Base-by-base conservation (phyloP, 1,284 basidiomycete species). In the Anthracocystis panici-leucophaei region DNA sequence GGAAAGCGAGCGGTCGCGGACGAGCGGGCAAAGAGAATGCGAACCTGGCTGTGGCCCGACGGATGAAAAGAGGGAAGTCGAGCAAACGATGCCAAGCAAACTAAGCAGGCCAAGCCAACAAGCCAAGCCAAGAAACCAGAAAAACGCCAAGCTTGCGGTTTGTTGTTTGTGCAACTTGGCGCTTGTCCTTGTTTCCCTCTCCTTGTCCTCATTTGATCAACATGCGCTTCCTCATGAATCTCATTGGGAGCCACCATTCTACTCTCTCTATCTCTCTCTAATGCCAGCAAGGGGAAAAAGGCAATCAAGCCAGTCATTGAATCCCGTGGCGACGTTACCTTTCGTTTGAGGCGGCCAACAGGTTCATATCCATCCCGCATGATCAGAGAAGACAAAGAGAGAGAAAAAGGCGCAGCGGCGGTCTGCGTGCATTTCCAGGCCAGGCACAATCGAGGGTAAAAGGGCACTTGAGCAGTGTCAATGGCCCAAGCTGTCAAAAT, bases 361-460 rank as follows among this genome's bases (percentile, higher is more conserved):
- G n/a, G 12, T 27, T 44, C 29, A 21, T 27, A 21, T 38, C 31
- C 9, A n/a, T 20, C 6, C n/a, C 18, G 51, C 41, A 27, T 27
- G 27, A 27, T 2, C 4, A 29, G 27, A 21, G 25, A n/a, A 20
- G 21, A 38, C 12, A 20, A 53, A 44, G n/a, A 41, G 35, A 41
- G 7, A 27, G 27, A 9, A 41, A 45, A 53, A 48, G n/a, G 65
- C 65, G 65, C 59, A 68, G 65, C 65, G 65, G 65, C 65, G 65
- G 65, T 29, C 33, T 57, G 59, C 33, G 7, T 60, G 41, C 57
- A 56, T 21, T 45, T 46, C 18, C 4, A 14, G 10, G 14, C 35
- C 35, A 62, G 52, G 41, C 60, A 60, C 41, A 41, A 57, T 53
- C 38, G 29, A 16, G 49, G 44, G 8, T 5, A 18, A 42, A 20